Evolutionary conservation across 2,329 filamentous ascomycete genomes (phyloP), one percentile per base, ranked within the genome.

Genomic region (Pleurostoma richardsiae): DNA sequence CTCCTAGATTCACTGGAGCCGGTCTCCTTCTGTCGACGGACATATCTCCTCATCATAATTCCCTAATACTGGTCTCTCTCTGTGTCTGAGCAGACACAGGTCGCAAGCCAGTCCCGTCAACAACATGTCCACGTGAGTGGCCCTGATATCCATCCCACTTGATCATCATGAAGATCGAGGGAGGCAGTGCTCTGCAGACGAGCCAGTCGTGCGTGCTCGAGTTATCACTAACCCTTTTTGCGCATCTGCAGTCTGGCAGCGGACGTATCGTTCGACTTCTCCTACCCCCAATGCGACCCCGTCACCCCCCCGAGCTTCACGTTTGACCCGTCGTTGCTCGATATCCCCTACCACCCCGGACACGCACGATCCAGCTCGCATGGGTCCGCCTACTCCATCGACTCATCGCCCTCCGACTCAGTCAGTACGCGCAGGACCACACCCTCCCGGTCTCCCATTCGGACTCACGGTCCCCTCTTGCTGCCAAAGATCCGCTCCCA

Each of bases 401-500:
- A 86, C 63, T 88, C 85, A 40, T 79, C 79, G 51, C 70, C 72
- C 53, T 70, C 76, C 46, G 86, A 86, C 63, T 87, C 86, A 40
- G 73, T 82, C 56, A 64, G 80, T 69, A 87, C 85, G 26, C 74
- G 79, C 54, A 74, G 81, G 56, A 86, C 83, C 45, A 90, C 86
- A 10, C 87, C 88, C 38, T 70, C 76, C 39, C 71, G 76, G 53
- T 86, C 87, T 31, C 87, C 88, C 50, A 80, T 91, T 56, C 79
- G 84, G 51, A 85, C 89, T 51, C 85, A 90, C 68, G 88, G 89
- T 44, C 88, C 89, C 44, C 73, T 89, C 42, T 73, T 95, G 49
- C 76, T 95, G 30, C 90, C 90, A 60, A 94, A 90, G 76, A 91
- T 95, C 70, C 81, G 90, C 51, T 81, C 81, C 39, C 90, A 94